Percentiles rank a stretch among this genome's conserved stretches.
These are phyloP conservation scores for Leccinellum albellum DNA, from an alignment of 768 basidiomycete genomes.

Conservation along the genomic window DNA sequence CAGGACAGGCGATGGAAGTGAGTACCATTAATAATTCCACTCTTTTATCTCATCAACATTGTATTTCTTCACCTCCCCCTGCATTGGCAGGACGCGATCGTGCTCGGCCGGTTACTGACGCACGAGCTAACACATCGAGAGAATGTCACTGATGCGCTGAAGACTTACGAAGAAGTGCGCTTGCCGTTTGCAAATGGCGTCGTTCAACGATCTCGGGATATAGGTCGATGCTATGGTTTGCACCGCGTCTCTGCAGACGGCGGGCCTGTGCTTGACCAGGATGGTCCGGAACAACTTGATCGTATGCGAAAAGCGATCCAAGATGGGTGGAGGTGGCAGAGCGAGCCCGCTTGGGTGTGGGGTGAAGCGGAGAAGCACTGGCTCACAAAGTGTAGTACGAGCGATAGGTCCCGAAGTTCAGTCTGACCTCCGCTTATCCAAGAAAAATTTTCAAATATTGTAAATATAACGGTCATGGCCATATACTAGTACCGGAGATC, in stretches of 20 bases:
- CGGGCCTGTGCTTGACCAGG: background rate
- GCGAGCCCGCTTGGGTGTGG: constrained; percentile 5
- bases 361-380: constrained; percentile 11
- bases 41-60: background rate
- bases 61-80: background rate
- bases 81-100: constrained; percentile 25
- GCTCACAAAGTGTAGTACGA: background rate
- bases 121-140: constrained; percentile 14
- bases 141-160: constrained; percentile 27
- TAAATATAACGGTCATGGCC: background rate
- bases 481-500: background rate
- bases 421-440: no score
- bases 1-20: constrained; percentile 49
- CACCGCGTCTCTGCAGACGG: background rate
- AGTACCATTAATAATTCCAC: background rate
- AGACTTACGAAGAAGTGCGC: constrained; percentile 31
- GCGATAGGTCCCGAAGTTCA: no score
- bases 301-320: constrained; percentile 10
- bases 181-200: constrained; percentile 28
- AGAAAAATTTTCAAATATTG: background rate
- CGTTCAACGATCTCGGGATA: constrained; percentile 13
- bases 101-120: constrained; percentile 28
- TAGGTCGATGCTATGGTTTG: constrained; percentile 26
- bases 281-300: constrained; percentile 6
- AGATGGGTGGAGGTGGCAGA: constrained; percentile 20